Base-by-base conservation (phyloP, 768 basidiomycete species). In the Mycena galericulata region DNA sequence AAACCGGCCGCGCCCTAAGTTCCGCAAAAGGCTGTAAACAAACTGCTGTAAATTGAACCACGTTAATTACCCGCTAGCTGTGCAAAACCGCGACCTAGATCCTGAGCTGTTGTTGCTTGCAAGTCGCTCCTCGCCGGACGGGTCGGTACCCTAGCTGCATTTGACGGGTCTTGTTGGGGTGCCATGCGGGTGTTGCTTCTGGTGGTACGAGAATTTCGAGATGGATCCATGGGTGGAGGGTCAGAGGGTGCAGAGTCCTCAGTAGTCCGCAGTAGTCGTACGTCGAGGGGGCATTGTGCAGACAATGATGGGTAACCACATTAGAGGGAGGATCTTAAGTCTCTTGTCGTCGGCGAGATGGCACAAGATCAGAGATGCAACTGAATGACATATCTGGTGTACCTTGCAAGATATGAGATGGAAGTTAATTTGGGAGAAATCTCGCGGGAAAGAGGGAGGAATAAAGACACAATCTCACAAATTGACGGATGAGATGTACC, bases 41-140 rank as follows among this genome's bases (percentile, higher is more conserved):
- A 38, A 38, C 36, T 40, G 17, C 20, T 56, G 24, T 9, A 41
- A 27, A 27, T 17, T 14, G 20, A 22, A 20, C 0, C 5, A 34
- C 3, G 14, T 11, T 20, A 56, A 15, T 58, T 58, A 46, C 57
- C 27, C 3, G 43, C 26, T 14, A 58, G 43, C 12, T 18, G 57
- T 46, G 57, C 57, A 58, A 58, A 58, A 58, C 57, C 30, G 10
- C 38, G 57, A 22, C 57, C 57, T 58, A n/a, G 43, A n/a, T 58
- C 56, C 12, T 57, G 56, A 57, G 36, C 40, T 40, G 40, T 38
- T 10, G 38, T 40, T 8, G 40, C 32, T 14, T 2, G 17, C 26
- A 20, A 17, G 18, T 34, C 30, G 51, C 22, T 22, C 51, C 51
- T 36, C 18, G 32, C 15, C n/a, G 51, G 30, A 18, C 32, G 34